Evolutionary conservation across 768 basidiomycete species (phyloP), one percentile per base, ranked within the genome.

Genomic region (Suillus tomentosus): DNA sequence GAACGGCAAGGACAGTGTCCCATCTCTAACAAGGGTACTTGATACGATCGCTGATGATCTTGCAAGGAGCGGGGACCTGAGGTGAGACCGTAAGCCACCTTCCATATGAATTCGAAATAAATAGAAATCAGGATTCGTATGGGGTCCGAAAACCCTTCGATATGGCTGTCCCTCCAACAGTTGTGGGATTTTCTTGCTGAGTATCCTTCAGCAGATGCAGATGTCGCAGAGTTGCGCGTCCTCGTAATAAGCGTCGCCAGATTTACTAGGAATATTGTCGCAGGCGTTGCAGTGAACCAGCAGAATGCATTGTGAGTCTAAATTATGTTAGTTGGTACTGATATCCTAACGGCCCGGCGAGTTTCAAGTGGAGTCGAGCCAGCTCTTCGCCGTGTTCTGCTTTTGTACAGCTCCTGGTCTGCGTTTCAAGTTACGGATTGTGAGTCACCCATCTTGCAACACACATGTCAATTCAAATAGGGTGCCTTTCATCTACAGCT

Each of bases 241-340:
- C 72, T 87, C 13, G 81, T 82, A 64, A 77, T 76, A n/a, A 80
- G 79, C 68, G 70, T 94, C 24, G 89, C 87, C 9, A 89, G 86
- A 70, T 88, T 96, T 71, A 94, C 92, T 15, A 84, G 95, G 64
- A 96, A 97, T 72, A 76, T 95, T 11, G 87, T 92, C 40, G 93
- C 93, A 11, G 91, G 87, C 7, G 83, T 88, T 17, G 81, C 85
- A 9, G 72, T 73, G n/a, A 93, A 94, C 76, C 95, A 97, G 72
- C 70, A 74, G 47, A 79, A 77, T 64, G 89, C 90, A 31, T 90
- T 86, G 95, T 96, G 69, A 80, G 93, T 78, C 22, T 39, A 31
- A 31, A 36, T 14, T 45, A 61, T 24, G 19, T 43, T 9, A 4
- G 43, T 27, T 54, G 22, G 3, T 27, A 7, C 4, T 62, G 45